These are phyloP conservation scores for Thalassia testudinum DNA, from an alignment of 116 monocot genomes.

Conservation along the genomic window DNA sequence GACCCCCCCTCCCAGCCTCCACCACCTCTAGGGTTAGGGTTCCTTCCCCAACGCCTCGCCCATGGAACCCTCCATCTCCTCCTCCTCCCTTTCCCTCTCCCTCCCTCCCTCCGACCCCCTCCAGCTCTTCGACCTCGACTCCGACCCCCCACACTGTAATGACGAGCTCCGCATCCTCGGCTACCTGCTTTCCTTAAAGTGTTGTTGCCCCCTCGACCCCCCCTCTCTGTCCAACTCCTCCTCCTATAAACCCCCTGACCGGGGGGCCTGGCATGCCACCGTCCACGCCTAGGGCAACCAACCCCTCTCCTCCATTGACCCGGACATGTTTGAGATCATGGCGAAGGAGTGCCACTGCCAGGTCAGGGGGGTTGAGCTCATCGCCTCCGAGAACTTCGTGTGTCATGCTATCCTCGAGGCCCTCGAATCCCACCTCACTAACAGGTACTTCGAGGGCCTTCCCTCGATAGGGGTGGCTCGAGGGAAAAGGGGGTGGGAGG, in stretches of 20 bases:
- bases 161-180: no score
- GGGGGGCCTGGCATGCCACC: slow-evolving; percentile 32
- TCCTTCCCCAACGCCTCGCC: no score
- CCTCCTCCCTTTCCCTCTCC: background rate
- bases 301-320: slow-evolving; percentile 30
- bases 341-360: slow-evolving; percentile 75
- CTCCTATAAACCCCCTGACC: slow-evolving; percentile 16
- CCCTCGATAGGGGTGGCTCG: no score
- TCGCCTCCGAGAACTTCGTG: slow-evolving; percentile 69
- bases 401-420: slow-evolving; percentile 58
- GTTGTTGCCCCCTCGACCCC: background rate
- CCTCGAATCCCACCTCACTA: slow-evolving; percentile 49
- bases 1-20: no score
- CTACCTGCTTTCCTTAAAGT: no score
- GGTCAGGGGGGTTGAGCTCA: slow-evolving; percentile 56
- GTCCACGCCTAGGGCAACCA: slow-evolving; percentile 20
- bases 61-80: no score
- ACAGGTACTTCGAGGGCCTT: slow-evolving; percentile 77
- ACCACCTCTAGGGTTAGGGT: no score
- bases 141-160: no score
- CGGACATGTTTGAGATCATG: slow-evolving; percentile 51
- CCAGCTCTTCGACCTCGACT: background rate
- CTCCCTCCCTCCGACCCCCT: no score
- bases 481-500: no score
- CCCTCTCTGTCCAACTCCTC: background rate